Evolutionary conservation across 2,329 filamentous ascomycete genomes (phyloP).

Genomic region (Ophiocordyceps sinensis): DNA sequence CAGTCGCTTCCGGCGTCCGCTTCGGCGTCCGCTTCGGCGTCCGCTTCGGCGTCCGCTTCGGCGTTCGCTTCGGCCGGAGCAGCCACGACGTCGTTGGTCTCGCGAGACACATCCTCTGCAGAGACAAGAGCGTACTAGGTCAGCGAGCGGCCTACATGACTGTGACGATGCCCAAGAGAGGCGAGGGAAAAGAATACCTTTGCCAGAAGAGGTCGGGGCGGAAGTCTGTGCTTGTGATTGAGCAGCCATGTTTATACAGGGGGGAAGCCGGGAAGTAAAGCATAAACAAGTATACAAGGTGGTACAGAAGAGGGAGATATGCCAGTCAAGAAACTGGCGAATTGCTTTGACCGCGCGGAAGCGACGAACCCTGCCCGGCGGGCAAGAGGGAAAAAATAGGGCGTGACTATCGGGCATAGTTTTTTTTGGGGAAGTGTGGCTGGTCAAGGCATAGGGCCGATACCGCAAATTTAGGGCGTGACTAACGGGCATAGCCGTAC

Average conservation of each 20-base stretch:
- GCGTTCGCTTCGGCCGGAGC: conserved; percentile 13
- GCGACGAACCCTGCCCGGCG: no score
- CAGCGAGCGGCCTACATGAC: not conserved
- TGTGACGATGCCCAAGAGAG: not conserved
- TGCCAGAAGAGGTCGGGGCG: conserved; percentile 11
- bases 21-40: conserved; percentile 13
- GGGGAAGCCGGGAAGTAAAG: conserved; percentile 2
- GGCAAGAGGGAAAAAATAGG: no score
- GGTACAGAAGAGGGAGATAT: conserved; percentile 4
- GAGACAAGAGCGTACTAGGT: not conserved
- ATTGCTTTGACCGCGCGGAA: no score
- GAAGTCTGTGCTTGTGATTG: conserved; percentile 8
- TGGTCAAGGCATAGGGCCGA: no score
- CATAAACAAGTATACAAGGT: not conserved
- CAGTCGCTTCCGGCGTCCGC: conserved; percentile 20
- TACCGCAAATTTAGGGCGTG: no score
- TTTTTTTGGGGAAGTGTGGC: no score
- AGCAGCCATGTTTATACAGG: conserved; percentile 16
- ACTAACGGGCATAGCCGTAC: no score
- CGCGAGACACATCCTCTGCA: conserved; percentile 9
- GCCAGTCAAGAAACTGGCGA: no score
- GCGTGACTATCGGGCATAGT: no score
- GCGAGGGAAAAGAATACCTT: conserved; percentile 4
- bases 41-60: conserved; percentile 16
- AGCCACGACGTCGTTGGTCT: conserved; percentile 10